Conservation (phyloP, 192 early-diverging fungal species). For the Coemansia sp. region DNA sequence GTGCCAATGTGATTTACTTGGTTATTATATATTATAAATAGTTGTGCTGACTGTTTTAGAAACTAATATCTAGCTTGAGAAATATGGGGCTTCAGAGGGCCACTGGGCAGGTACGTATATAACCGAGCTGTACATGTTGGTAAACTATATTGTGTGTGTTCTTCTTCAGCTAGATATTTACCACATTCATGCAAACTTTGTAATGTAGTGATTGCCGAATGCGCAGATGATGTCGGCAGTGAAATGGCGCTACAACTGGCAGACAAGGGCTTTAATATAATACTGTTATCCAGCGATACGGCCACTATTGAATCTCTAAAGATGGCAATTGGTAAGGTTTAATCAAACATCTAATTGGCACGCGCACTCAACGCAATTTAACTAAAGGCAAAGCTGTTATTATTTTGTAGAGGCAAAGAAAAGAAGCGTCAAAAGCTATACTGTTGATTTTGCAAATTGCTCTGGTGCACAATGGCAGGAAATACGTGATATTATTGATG, state of each 20-base stretch:
- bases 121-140: constrained; percentile 10
- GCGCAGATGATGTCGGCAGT: constrained; percentile 92
- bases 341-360: constrained; percentile 25
- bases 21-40: neutral
- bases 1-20: neutral
- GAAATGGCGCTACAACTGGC: constrained; percentile 89
- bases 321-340: constrained; percentile 58
- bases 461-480: constrained; percentile 53
- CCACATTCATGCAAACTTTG: constrained; percentile 55
- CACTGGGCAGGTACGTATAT: constrained; percentile 53
- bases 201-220: constrained; percentile 78
- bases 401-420: constrained; percentile 33
- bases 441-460: constrained; percentile 75
- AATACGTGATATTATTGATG: constrained; percentile 59
- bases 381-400: neutral
- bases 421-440: constrained; percentile 59
- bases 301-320: constrained; percentile 73
- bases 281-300: constrained; percentile 76
- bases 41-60: neutral
- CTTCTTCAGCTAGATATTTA: constrained; percentile 71
- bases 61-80: constrained; percentile 20
- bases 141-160: constrained; percentile 5
- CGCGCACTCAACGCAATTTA: too few relatives aligned
- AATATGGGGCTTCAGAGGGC: constrained; percentile 49
- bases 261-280: constrained; percentile 73